These are phyloP conservation scores for Rhodotorula sp. DNA, from an alignment of 1,284 basidiomycete species.

Conservation along the genomic window DNA sequence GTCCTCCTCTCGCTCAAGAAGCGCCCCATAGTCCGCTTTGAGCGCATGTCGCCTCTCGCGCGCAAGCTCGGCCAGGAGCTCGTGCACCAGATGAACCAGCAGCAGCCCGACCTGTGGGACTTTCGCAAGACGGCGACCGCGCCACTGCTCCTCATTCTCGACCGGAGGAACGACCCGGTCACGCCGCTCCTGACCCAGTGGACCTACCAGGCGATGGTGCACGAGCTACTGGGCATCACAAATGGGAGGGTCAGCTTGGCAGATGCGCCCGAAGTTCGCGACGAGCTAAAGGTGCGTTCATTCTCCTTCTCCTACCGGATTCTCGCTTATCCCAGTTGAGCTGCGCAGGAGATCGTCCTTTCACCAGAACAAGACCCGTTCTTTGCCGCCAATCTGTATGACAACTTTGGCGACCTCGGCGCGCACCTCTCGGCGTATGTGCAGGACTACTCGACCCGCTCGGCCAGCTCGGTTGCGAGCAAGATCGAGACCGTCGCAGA, in stretches of 20 bases:
- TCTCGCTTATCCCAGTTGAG: background rate
- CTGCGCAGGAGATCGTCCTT: slow-evolving; percentile 82
- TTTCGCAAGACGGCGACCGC: slow-evolving; percentile 57
- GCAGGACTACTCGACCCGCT: slow-evolving; percentile 85
- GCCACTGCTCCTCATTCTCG: slow-evolving; percentile 62
- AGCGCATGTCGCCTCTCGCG: slow-evolving; percentile 88
- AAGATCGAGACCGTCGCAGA: slow-evolving; percentile 94
- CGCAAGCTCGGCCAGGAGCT: slow-evolving; percentile 85
- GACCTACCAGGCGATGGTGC: slow-evolving; percentile 99
- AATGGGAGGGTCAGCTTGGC: slow-evolving; percentile 88
- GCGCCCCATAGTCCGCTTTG: slow-evolving; percentile 83
- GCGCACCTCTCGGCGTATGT: slow-evolving; percentile 92
- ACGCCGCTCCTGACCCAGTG: slow-evolving; percentile 97
- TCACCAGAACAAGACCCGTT: slow-evolving; percentile 91
- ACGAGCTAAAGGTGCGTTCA: slow-evolving; percentile 71
- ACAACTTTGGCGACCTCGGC: slow-evolving; percentile 96
- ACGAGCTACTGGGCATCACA: slow-evolving; percentile 89
- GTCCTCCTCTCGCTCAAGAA: slow-evolving; percentile 93
- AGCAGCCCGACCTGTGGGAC: slow-evolving; percentile 56
- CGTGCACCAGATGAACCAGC: slow-evolving; percentile 54
- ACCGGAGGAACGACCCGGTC: slow-evolving; percentile 94
- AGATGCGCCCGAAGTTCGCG: slow-evolving; percentile 79
- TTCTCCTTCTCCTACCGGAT: slow-evolving; percentile 44
- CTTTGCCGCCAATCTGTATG: slow-evolving; percentile 85
- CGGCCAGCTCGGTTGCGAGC: slow-evolving; percentile 65